Conservation (phyloP, 495 filamentous ascomycete species). For the Talaromyces ruber region DNA sequence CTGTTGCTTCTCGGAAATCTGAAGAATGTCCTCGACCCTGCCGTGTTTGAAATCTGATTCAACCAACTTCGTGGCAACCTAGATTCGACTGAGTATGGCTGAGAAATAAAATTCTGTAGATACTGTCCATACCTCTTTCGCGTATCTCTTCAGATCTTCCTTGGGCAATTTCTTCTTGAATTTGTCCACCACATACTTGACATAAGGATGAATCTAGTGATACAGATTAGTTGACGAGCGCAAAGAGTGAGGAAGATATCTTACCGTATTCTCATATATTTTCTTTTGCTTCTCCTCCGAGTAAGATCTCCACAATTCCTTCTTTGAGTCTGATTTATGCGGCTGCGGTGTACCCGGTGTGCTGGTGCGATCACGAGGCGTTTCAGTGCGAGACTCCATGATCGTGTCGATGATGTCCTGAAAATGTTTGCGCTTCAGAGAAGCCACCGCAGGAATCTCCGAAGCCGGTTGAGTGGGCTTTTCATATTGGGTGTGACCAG, state of each 20-base stretch:
- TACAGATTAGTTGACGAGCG: conserved; percentile 13
- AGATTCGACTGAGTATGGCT: background rate
- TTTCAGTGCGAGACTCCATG: conserved; percentile 59
- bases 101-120: background rate
- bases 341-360: conserved; percentile 42
- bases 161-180: conserved; percentile 77
- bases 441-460: conserved; percentile 49
- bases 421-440: conserved; percentile 57
- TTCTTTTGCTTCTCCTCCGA: conserved; percentile 84
- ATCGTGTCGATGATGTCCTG: conserved; percentile 83
- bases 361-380: conserved; percentile 51
- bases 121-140: conserved; percentile 57
- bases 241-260: background rate
- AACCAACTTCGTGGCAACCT: conserved; percentile 77
- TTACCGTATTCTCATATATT: conserved; percentile 83
- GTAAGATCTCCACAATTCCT: conserved; percentile 73
- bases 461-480: conserved; percentile 59
- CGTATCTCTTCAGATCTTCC: conserved; percentile 80
- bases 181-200: conserved; percentile 78
- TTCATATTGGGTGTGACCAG: conserved; percentile 70
- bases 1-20: conserved; percentile 67
- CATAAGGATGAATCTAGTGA: conserved; percentile 64
- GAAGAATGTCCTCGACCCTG: conserved; percentile 74
- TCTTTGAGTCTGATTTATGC: conserved; percentile 45
- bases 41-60: conserved; percentile 82